Percentiles rank a stretch among this genome's conserved stretches.
phyloP scores from a whole-genome alignment of 192 early-diverging fungal species.

The Entomortierella lignicola region DNA sequence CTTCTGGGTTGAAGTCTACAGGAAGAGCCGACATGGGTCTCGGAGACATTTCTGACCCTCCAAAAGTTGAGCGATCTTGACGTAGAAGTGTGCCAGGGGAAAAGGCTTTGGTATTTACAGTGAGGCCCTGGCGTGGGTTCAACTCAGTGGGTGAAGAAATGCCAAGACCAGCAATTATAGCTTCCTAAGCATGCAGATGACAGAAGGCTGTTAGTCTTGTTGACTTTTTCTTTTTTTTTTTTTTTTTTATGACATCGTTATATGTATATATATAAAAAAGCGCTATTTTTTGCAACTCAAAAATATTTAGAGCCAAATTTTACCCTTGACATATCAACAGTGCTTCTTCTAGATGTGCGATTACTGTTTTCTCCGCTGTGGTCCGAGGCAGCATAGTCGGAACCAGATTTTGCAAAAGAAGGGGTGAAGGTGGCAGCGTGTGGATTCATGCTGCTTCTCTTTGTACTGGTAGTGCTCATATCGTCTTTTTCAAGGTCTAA shows the following conservation, averaged over 20 bases:
- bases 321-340: constrained; percentile 44
- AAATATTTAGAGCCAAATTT: not conserved
- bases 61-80: constrained; percentile 41
- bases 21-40: constrained; percentile 21
- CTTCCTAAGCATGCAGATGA: constrained; percentile 8
- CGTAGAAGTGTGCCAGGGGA: constrained; percentile 16
- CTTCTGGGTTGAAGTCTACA: constrained; percentile 43
- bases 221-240: not conserved
- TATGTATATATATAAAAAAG: not conserved
- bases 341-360: constrained; percentile 35
- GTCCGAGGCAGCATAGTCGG: constrained; percentile 34
- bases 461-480: constrained; percentile 15
- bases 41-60: constrained; percentile 14
- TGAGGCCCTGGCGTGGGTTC: constrained; percentile 17
- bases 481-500: constrained; percentile 24
- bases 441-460: constrained; percentile 52
- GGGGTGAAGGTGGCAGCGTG: constrained; percentile 44
- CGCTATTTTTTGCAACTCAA: not conserved
- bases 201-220: not conserved
- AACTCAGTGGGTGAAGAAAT: constrained; percentile 41
- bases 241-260: not conserved
- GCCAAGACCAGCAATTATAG: constrained; percentile 33
- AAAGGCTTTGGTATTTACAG: constrained; percentile 38
- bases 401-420: constrained; percentile 30
- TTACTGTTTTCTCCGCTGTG: constrained; percentile 24